Base-by-base conservation (phyloP, 2,329 filamentous ascomycete genomes). In the Aspergillus caelatus region DNA sequence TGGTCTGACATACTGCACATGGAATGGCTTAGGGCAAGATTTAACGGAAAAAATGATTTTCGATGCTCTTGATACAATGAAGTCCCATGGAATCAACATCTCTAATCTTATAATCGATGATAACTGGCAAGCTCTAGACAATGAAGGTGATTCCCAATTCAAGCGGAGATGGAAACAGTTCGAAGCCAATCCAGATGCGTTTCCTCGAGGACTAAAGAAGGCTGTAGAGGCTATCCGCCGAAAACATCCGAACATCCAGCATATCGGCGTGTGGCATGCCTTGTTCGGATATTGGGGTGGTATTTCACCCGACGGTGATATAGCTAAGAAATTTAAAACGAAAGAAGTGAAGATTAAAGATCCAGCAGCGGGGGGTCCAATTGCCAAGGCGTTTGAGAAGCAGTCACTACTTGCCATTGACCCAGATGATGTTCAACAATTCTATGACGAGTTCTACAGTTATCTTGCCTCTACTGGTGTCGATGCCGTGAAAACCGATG, bases 181-280 rank as follows among this genome's bases (percentile, higher is more conserved):
- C 67, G 94, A 98, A 74, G 95, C 94, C 0, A 91, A 96, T 62
- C 84, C 87, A 12, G 82, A 85, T 30, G 88, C 88, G 0, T 99
- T 99, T 64, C 94, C 94, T 0, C 81, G 86, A 2, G 95, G 95
- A 0, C 81, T 99, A 10, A 91, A 90, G 72, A 83, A 88, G 8
- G 88, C 90, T 0, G 84, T 96, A 1, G 80, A 83, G 6, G 84
- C 86, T 8, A 91, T 98, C 63, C 88, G 92, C 26, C 79, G 85
- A 21, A 84, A 84, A 19, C 87, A 94, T 71, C 88, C 89, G 0
- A 87, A 88, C 63, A 89, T 98, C 63, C 86, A 91, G 64, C 91
- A 97, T 70, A 86, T 98, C 57, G 92, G 92, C 12, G 94, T 98
- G 0, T 99, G 95, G 95, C 95, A 99, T 79, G 92, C 94, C 0